Evolutionary conservation across 257 asterid genomes (phyloP).

Genomic region (Solanum appendiculatum): DNA sequence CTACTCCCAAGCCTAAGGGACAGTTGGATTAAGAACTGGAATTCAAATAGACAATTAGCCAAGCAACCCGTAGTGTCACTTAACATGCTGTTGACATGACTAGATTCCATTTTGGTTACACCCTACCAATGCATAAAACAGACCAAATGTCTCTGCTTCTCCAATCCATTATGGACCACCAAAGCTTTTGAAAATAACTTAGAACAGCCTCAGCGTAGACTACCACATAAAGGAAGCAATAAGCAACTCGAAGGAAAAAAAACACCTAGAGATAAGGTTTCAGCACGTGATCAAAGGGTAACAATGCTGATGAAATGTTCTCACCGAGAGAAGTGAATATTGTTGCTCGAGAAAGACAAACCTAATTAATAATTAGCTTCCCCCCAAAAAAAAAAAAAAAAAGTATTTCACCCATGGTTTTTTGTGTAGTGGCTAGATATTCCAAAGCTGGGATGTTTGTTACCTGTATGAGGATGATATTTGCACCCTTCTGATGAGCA

Average conservation of each 20-base stretch:
- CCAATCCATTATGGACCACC: background rate
- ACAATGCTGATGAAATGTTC: background rate
- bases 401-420: background rate
- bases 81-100: background rate
- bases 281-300: background rate
- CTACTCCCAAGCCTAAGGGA: background rate
- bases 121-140: background rate
- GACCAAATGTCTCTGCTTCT: background rate
- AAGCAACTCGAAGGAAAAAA: background rate
- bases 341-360: background rate
- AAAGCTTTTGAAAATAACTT: background rate
- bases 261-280: background rate
- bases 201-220: background rate
- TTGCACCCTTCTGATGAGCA: conserved; percentile 87
- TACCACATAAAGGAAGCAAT: background rate
- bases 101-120: background rate
- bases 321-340: background rate
- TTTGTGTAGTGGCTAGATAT: background rate
- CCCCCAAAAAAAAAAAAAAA: no score
- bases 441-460: background rate
- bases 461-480: conserved; percentile 89
- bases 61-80: background rate
- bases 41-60: background rate
- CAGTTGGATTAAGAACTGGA: background rate
- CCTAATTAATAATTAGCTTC: background rate